A percentile compares a stretch with the other conserved stretches of the same genome.
phyloP scores from a whole-genome alignment of 2,329 filamentous ascomycete genomes.

The Hymenoscyphus albidus region DNA sequence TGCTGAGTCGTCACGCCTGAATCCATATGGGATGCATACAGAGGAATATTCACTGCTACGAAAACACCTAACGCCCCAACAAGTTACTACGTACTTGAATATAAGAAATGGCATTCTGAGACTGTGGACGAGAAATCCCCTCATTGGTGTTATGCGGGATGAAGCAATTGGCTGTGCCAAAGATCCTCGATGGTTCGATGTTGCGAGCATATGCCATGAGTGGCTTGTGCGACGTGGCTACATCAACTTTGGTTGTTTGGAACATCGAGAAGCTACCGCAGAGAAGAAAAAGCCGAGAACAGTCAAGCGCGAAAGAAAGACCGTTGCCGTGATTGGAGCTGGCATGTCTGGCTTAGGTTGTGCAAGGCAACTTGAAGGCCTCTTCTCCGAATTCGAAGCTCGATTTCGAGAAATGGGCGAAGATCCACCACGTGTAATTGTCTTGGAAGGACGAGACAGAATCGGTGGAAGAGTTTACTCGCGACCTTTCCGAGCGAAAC shows the following conservation, averaged over 20 bases:
- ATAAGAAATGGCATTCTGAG: conserved; percentile 92
- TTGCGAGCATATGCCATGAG: conserved; percentile 83
- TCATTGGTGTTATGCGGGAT: conserved; percentile 73
- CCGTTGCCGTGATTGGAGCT: conserved; percentile 82
- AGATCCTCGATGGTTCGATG: conserved; percentile 82
- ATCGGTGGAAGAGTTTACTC: conserved; percentile 94
- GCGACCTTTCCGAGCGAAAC: conserved; percentile 58
- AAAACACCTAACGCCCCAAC: conserved; percentile 76
- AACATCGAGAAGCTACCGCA: conserved; percentile 47
- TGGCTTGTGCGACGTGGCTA: conserved; percentile 90
- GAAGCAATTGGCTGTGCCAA: conserved; percentile 89
- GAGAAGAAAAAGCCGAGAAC: conserved; percentile 35
- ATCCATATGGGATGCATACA: conserved; percentile 81
- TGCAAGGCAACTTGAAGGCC: conserved; percentile 82
- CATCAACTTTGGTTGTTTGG: conserved; percentile 92
- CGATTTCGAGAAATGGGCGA: conserved; percentile 63
- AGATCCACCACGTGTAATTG: conserved; percentile 66
- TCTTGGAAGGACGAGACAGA: conserved; percentile 82
- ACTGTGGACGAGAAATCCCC: conserved; percentile 83
- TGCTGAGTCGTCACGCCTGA: conserved; percentile 82
- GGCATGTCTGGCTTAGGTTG: conserved; percentile 93
- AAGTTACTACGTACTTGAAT: conserved; percentile 94
- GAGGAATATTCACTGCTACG: conserved; percentile 80
- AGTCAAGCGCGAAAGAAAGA: conserved; percentile 56
- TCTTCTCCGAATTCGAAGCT: conserved; percentile 76